Evolutionary conservation across 805 yeast species (phyloP), one percentile per base, ranked within the genome.

Genomic region (Lachancea sp.): DNA sequence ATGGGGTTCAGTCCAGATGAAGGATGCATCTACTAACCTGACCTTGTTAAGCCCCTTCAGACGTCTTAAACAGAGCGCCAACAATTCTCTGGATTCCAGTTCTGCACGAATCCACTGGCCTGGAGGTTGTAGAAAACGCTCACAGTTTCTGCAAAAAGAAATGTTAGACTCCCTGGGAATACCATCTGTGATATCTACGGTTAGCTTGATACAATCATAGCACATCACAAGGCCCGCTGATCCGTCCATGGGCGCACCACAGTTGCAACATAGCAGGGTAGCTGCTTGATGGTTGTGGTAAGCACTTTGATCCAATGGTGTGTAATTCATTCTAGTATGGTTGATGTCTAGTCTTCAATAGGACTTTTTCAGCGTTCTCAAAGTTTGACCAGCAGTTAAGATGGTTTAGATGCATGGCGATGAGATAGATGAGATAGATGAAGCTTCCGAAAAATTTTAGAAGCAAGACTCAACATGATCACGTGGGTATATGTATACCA

Each of bases 1-100:
- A 64, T 92, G 99, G 3, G 99, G 98, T 68, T 92, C 99, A 1
- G 99, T 92, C 99, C 99, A 92, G 46, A 94, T 78, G 55, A 89
- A 92, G 4, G 89, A 76, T 2, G 98, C 99, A 67, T 92, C 97
- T 30, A 87, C 78, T 45, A 92, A 69, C 53, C 96, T 71, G 34
- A 88, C 92, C 56, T 84, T 83, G 50, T 77, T 80, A 51, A 92
- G 71, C 42, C 97, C 97, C 54, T 83, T 86, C 56, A 92, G 71
- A 60, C 90, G 77, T 65, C 90, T 79, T 48, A 92, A 69, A 69
- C 97, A 85, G 31, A 92, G 68, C 1, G 98, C 97, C 46, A 92
- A 69, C 39, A 92, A 70, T 63, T 92, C 97, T 63, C 98, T 74
- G 18, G 95, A 83, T 67, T 92, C 98, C 38, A 90, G 71, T 43